These are phyloP conservation scores for Neurospora sp. DNA, from an alignment of 495 filamentous ascomycete species.

Conservation along the genomic window DNA sequence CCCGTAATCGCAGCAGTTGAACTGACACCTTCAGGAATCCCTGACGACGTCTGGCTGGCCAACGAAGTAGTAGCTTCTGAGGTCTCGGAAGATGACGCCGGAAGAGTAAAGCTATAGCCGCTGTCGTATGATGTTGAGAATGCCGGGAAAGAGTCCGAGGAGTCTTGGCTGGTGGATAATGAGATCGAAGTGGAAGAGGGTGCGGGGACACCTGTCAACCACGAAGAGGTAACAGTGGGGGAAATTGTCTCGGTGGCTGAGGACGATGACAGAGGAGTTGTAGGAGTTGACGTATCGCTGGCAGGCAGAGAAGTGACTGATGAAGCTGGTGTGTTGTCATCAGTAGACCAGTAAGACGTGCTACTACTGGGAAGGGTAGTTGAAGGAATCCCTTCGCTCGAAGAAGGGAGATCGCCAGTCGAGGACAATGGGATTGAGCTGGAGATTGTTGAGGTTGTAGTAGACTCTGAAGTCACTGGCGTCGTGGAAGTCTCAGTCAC, in stretches of 20 bases:
- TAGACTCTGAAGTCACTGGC: neutral
- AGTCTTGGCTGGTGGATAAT: neutral
- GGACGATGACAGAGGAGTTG: neutral
- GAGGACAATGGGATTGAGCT: neutral
- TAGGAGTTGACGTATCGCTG: neutral
- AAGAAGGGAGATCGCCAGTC: neutral
- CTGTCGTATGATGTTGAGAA: neutral
- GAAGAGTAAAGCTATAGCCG: neutral
- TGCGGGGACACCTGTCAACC: neutral
- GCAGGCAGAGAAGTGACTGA: neutral
- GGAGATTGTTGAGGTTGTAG: neutral
- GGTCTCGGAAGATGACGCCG: neutral
- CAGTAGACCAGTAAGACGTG: neutral
- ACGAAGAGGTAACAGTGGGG: neutral
- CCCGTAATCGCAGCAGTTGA: neutral
- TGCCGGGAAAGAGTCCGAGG: neutral
- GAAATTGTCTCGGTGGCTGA: neutral
- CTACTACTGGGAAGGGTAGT: neutral
- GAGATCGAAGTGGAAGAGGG: neutral
- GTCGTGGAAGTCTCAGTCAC: neutral
- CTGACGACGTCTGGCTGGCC: neutral
- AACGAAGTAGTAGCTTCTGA: neutral
- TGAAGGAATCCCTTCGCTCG: neutral
- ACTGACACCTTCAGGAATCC: neutral
- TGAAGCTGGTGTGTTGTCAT: neutral